Evolutionary conservation across 129 eudicot species (phyloP).

Genomic region (Helichrysum umbraculigerum): DNA sequence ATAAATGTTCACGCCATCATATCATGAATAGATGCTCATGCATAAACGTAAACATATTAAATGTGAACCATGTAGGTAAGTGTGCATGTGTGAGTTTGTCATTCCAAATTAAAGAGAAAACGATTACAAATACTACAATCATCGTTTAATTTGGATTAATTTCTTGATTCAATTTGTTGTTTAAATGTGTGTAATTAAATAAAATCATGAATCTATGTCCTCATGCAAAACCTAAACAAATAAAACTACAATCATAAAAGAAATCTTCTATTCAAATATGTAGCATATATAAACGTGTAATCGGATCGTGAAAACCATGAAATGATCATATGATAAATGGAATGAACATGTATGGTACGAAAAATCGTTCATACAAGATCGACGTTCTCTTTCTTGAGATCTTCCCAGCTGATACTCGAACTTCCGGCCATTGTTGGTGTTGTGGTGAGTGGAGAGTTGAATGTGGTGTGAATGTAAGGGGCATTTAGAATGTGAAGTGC

Average conservation of each 20-base stretch:
- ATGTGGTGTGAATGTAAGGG: constrained; percentile 10
- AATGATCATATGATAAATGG: neutral
- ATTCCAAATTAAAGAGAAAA: no score
- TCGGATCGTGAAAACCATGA: neutral
- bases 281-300: neutral
- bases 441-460: neutral
- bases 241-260: neutral
- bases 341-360: neutral
- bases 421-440: constrained; percentile 30
- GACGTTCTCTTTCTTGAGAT: constrained; percentile 62
- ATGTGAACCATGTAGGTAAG: neutral
- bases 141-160: neutral
- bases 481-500: constrained; percentile 24
- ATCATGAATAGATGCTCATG: neutral
- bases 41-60: neutral
- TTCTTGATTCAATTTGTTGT: neutral
- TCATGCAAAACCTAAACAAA: neutral
- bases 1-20: neutral
- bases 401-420: constrained; percentile 42
- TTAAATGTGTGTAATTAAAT: neutral
- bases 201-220: neutral
- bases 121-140: neutral
- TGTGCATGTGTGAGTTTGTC: neutral
- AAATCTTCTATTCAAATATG: neutral
- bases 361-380: constrained; percentile 51